A percentile compares a stretch with the other conserved stretches of the same genome.
Evolutionary conservation across 371 early-diverging fungal species (phyloP).

Genomic region (Saksenaea vasiformis): DNA sequence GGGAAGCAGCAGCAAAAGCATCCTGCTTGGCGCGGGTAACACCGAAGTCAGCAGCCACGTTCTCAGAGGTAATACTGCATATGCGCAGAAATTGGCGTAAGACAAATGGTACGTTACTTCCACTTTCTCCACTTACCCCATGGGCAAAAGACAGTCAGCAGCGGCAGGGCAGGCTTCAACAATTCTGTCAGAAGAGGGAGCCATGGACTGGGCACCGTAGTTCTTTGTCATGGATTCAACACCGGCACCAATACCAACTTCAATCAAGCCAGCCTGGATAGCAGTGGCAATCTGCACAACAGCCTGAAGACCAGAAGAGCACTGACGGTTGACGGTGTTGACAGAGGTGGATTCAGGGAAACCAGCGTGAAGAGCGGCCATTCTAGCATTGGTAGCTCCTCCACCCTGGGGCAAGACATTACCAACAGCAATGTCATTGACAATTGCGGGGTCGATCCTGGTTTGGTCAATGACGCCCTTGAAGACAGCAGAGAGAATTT

Average conservation of each 20-base stretch:
- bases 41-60: slow-evolving; percentile 87
- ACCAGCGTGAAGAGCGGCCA: slow-evolving; percentile 95
- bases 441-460: slow-evolving; percentile 84
- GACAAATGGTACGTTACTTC: not conserved
- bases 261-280: slow-evolving; percentile 91
- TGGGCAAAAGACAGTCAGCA: slow-evolving; percentile 85
- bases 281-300: slow-evolving; percentile 88
- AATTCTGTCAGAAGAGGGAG: slow-evolving; percentile 75
- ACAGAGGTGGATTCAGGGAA: slow-evolving; percentile 86
- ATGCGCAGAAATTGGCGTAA: not conserved
- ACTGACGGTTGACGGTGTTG: slow-evolving; percentile 95
- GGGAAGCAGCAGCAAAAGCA: slow-evolving; percentile 82
- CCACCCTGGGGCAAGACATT: slow-evolving; percentile 92
- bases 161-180: slow-evolving; percentile 66
- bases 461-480: slow-evolving; percentile 80
- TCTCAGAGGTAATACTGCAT: slow-evolving; percentile 89
- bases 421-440: slow-evolving; percentile 96
- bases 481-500: slow-evolving; percentile 85
- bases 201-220: slow-evolving; percentile 82
- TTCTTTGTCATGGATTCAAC: slow-evolving; percentile 97
- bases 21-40: slow-evolving; percentile 89
- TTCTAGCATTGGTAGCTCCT: slow-evolving; percentile 93
- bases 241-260: slow-evolving; percentile 97
- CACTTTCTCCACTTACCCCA: slow-evolving; percentile 68
- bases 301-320: slow-evolving; percentile 97